Evolutionary conservation across 2,329 filamentous ascomycete genomes (phyloP).

Genomic region (Pseudogymnoascus sp.): DNA sequence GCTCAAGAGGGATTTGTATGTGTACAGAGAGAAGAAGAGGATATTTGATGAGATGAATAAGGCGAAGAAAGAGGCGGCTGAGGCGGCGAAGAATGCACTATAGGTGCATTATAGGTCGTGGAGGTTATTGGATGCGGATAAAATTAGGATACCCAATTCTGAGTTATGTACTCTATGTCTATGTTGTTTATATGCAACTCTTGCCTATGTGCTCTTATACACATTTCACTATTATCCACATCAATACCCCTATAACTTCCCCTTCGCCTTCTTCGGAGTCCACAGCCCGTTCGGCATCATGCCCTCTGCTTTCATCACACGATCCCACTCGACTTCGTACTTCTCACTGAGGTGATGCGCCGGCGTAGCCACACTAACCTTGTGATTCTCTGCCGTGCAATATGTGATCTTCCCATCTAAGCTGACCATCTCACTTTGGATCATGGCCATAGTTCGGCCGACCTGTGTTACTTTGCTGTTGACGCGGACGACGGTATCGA

Average conservation of each 20-base stretch:
- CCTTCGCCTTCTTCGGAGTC: not conserved
- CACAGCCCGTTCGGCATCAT: conserved; percentile 10
- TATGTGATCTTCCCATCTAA: conserved; percentile 41
- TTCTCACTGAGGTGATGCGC: conserved; percentile 31
- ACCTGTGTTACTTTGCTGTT: conserved; percentile 38
- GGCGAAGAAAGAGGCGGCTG: conserved; percentile 19
- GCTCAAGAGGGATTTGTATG: conserved; percentile 53
- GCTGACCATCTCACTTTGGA: conserved; percentile 43
- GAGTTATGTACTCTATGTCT: conserved; percentile 6
- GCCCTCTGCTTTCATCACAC: conserved; percentile 31
- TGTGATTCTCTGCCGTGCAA: conserved; percentile 47
- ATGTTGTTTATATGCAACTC: not conserved
- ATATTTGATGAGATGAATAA: conserved; percentile 35
- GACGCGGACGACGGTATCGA: conserved; percentile 38
- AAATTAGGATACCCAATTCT: not conserved
- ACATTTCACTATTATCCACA: not conserved
- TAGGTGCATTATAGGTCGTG: not conserved
- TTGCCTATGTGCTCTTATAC: not conserved
- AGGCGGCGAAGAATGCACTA: not conserved
- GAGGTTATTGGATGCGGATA: not conserved
- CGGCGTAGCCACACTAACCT: conserved; percentile 39
- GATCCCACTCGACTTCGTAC: conserved; percentile 38
- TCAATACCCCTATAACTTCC: not conserved
- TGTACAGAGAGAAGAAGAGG: conserved; percentile 40
- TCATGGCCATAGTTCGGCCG: conserved; percentile 46